Evolutionary conservation across 768 basidiomycete species (phyloP).

Genomic region (Cystoderma amianthinum): DNA sequence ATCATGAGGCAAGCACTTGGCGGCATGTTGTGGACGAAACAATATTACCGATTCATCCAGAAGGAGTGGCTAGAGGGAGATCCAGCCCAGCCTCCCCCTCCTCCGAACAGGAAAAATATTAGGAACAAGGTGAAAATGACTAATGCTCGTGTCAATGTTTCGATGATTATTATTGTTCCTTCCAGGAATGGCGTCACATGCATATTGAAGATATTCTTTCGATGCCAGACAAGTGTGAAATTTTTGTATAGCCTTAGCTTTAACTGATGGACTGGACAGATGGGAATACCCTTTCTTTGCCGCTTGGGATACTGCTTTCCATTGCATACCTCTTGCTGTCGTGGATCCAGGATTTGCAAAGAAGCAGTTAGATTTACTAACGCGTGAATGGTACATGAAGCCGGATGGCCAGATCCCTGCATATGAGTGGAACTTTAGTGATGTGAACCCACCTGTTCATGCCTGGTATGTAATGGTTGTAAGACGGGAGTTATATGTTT

Average conservation of each 20-base stretch:
- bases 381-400: conserved; percentile 99
- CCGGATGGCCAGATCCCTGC: conserved; percentile 98
- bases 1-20: conserved; percentile 94
- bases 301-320: conserved; percentile 98
- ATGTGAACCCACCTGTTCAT: conserved; percentile 98
- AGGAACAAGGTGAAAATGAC: conserved; percentile 63
- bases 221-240: conserved; percentile 92
- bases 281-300: conserved; percentile 99
- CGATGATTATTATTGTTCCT: neutral
- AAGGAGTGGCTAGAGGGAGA: conserved; percentile 96
- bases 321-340: conserved; percentile 94
- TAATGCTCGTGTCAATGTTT: conserved; percentile 1
- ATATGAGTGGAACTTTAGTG: conserved; percentile 99
- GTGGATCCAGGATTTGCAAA: conserved; percentile 96
- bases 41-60: conserved; percentile 94
- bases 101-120: conserved; percentile 78
- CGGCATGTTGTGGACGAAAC: conserved; percentile 99
- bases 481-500: neutral
- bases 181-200: conserved; percentile 91
- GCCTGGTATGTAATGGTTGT: conserved; percentile 67
- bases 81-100: conserved; percentile 90
- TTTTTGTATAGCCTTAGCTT: neutral
- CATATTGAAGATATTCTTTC: conserved; percentile 94
- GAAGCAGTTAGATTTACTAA: conserved; percentile 93
- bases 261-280: conserved; percentile 22